Base-by-base conservation (phyloP, 345 rosid species). In the Mangifera indica region DNA sequence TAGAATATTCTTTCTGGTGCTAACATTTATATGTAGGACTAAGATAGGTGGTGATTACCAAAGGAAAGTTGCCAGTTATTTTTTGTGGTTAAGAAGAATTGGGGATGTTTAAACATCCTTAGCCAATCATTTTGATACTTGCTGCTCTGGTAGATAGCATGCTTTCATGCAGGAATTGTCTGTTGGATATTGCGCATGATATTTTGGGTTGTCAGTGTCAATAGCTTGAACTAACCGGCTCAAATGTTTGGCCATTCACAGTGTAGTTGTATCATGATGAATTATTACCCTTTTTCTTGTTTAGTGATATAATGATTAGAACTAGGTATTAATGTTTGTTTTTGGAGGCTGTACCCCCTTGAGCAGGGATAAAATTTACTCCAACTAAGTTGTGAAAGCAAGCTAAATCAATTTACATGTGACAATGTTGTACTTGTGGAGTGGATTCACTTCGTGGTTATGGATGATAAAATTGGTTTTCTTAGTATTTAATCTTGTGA, bases 271-370 rank as follows among this genome's bases (percentile, higher is more conserved):
- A 17, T n/a, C 55, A 15, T 64, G 49, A 40, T 46, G 29, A 32
- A 29, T 51, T 11, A 3, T 52, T 5, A 8, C 34, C 20, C 37
- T 8, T 17, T 21, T 44, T 71, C 61, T 74, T 25, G 24, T 32
- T 15, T 70, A 37, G 52, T 18, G 13, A 22, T 64, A 24, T 34
- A 22, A 34, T 63, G 65, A 65, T 42, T 18, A 55, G 74, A 76
- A 60, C 60, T 58, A 62, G 69, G 32, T 4, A 61, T 18, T 58
- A 32, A 4, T 71, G 37, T 34, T 26, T 37, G 40, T 52, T 34
- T 25, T 48, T 21, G 37, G 67, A 34, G 32, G 10, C 24, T 53
- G 49, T 26, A 37, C 48, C 24, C 49, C 44, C n/a, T 1, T 22
- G 21, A 37, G 44, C 22, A 56, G 37, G 64, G 65, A 34, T 57